Base-by-base conservation (phyloP, 2,329 filamentous ascomycete species). In the Madurella mycetomatis region DNA sequence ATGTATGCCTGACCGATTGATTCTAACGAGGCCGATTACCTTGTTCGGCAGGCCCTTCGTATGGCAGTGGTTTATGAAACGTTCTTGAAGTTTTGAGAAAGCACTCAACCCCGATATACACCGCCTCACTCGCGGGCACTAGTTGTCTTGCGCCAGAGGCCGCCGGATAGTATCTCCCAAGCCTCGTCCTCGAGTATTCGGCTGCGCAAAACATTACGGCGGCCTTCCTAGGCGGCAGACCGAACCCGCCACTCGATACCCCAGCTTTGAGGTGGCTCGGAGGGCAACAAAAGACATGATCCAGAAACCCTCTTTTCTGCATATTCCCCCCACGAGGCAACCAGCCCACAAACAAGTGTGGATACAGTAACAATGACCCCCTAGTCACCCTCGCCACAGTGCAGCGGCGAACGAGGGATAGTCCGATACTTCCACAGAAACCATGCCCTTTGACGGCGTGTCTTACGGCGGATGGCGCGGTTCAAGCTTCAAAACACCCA, bases 21-120 rank as follows among this genome's bases (percentile, higher is more conserved):
- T 41, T 17, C 46, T 34, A 5, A 15, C 48, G 42, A 50, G 13
- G 51, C 49, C 58, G 45, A 59, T 51, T 49, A 32, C 25, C 25
- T 25, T 25, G 7, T 25, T 7, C 25, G 25, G 25, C 25, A 25
- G 25, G 25, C 7, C 25, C 25, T 74, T 7, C 66, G n/a, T 76
- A 16, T 84, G 79, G 81, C 81, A 85, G 64, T 76, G 80, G 5
- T 75, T 79, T 83, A 79, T 55, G 62, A 82, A 41, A 69, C 75
- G 8, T 69, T 83, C 5, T 82, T 72, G 81, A 84, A 72, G 78
- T 80, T 66, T 66, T 11, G 66, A n/a, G 13, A 40, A 25, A 25
- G 25, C 25, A 46, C 34, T 17, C 30, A 32, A n/a, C 30, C 47
- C 43, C 18, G 31, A 12, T 9, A 25, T 15, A 51, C 32, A 44